Conservation (phyloP, 129 eudicot species). For the Oenanthe sinensis region DNA sequence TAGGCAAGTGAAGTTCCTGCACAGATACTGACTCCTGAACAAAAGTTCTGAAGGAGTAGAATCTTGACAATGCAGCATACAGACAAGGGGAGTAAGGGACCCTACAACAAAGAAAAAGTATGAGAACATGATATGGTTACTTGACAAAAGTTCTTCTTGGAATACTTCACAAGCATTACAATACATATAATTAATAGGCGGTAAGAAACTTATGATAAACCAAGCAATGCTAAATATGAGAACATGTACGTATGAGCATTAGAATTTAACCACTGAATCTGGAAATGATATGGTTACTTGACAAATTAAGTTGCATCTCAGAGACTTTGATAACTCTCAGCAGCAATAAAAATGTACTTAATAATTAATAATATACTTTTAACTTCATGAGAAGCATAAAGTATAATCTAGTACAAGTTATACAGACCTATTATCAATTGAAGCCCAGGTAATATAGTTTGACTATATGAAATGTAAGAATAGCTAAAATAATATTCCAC, state of each 20-base stretch:
- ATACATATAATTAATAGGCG: background rate
- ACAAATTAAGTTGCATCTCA: no score
- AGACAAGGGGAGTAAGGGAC: slow-evolving; percentile 29
- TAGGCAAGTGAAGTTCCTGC: slow-evolving; percentile 62
- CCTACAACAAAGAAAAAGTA: slow-evolving; percentile 31
- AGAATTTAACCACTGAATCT: background rate
- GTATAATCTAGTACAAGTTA: slow-evolving; percentile 22
- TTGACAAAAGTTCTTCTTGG: no score
- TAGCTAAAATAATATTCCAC: background rate
- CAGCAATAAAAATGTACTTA: no score
- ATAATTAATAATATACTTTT: no score
- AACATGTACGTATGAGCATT: background rate
- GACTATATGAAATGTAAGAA: slow-evolving; percentile 13
- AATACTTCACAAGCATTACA: slow-evolving; percentile 2
- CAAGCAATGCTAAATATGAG: background rate
- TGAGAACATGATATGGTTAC: no score
- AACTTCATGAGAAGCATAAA: slow-evolving; percentile 20
- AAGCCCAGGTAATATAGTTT: slow-evolving; percentile 10
- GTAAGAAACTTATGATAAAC: background rate
- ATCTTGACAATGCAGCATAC: slow-evolving; percentile 33
- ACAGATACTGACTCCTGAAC: slow-evolving; percentile 49
- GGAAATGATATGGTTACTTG: no score
- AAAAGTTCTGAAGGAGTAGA: slow-evolving; percentile 44
- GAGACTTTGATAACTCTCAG: no score
- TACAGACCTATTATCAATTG: slow-evolving; percentile 16